A percentile compares a stretch with the other conserved stretches of the same genome.
Conservation (phyloP, 208 protist species). For the Trypanosoma melophagium region DNA sequence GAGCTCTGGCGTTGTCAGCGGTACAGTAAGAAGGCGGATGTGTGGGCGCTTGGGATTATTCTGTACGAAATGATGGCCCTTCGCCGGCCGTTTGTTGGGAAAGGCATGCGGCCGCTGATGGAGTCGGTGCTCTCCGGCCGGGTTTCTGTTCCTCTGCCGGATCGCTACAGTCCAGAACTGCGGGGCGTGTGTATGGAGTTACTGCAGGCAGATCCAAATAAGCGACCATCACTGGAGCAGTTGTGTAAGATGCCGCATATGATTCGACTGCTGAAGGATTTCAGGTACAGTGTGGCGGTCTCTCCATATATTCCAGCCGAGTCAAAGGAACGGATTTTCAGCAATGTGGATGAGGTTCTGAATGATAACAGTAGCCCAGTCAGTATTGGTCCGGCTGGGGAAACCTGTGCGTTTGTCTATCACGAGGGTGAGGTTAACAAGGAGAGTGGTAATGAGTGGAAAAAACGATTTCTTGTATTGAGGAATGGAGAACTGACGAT, state of each 20-base stretch:
- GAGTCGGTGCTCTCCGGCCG: conserved; percentile 20
- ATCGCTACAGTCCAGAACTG: conserved; percentile 14
- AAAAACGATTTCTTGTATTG: conserved; percentile 63
- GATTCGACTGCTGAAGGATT: conserved; percentile 54
- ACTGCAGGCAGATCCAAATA: conserved; percentile 31
- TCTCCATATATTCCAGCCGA: conserved; percentile 43
- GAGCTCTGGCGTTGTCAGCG: conserved; percentile 58
- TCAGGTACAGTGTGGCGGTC: conserved; percentile 48
- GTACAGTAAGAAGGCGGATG: conserved; percentile 72
- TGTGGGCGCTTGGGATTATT: conserved; percentile 49
- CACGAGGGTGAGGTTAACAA: conserved; percentile 56
- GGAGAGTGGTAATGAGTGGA: conserved; percentile 55
- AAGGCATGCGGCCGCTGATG: conserved; percentile 23
- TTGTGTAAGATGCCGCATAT: conserved; percentile 60
- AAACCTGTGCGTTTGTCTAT: conserved; percentile 34
- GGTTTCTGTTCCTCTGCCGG: conserved; percentile 11
- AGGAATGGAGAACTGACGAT: conserved; percentile 50
- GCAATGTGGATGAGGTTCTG: conserved; percentile 55
- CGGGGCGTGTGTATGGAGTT: conserved; percentile 13
- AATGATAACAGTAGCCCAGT: conserved; percentile 36
- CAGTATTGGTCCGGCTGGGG: conserved; percentile 44
- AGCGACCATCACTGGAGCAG: conserved; percentile 46
- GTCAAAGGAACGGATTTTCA: conserved; percentile 46
- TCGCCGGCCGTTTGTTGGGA: conserved; percentile 29
- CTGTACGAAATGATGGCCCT: conserved; percentile 39